A percentile compares a stretch with the other conserved stretches of the same genome.
These are phyloP conservation scores for Globisporangium solare DNA, from an alignment of 352 stramenopile species.

Conservation along the genomic window DNA sequence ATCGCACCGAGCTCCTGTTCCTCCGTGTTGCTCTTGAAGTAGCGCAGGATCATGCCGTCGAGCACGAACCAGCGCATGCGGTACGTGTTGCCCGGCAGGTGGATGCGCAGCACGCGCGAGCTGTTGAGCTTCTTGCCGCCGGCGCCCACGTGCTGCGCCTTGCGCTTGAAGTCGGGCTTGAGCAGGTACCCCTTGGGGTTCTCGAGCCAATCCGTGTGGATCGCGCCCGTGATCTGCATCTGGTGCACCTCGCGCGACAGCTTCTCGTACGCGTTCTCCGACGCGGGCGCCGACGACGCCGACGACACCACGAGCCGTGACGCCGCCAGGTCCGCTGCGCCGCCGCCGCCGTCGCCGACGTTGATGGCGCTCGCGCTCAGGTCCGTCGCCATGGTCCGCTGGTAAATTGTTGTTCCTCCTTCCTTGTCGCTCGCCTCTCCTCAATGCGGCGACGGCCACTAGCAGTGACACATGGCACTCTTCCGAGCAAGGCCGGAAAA, in stretches of 20 bases:
- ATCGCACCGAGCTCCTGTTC: slow-evolving; percentile 87
- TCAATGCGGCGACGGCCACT: neutral
- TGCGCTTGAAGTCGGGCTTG: slow-evolving; percentile 88
- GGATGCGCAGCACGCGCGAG: slow-evolving; percentile 67
- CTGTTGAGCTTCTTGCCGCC: slow-evolving; percentile 85
- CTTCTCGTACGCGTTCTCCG: slow-evolving; percentile 88
- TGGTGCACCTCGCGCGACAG: slow-evolving; percentile 86
- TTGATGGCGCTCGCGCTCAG: slow-evolving; percentile 44
- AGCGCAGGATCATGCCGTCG: slow-evolving; percentile 85
- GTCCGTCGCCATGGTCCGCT: slow-evolving; percentile 33
- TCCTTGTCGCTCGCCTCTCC: neutral
- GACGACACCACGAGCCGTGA: slow-evolving; percentile 9
- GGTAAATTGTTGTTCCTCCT: neutral
- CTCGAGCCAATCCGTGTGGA: slow-evolving; percentile 87
- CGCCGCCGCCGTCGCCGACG: slow-evolving; percentile 22
- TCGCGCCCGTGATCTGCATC: slow-evolving; percentile 86
- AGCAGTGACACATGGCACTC: neutral
- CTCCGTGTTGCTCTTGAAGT: slow-evolving; percentile 85
- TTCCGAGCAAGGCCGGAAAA: neutral
- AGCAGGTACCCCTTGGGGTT: slow-evolving; percentile 86
- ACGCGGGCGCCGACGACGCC: slow-evolving; percentile 21
- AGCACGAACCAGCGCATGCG: slow-evolving; percentile 84
- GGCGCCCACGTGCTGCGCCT: slow-evolving; percentile 77
- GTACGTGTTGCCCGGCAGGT: slow-evolving; percentile 79
- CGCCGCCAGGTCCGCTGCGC: slow-evolving; percentile 11